Base-by-base conservation (phyloP, 768 basidiomycete genomes). In the Psilocybe azurescens region DNA sequence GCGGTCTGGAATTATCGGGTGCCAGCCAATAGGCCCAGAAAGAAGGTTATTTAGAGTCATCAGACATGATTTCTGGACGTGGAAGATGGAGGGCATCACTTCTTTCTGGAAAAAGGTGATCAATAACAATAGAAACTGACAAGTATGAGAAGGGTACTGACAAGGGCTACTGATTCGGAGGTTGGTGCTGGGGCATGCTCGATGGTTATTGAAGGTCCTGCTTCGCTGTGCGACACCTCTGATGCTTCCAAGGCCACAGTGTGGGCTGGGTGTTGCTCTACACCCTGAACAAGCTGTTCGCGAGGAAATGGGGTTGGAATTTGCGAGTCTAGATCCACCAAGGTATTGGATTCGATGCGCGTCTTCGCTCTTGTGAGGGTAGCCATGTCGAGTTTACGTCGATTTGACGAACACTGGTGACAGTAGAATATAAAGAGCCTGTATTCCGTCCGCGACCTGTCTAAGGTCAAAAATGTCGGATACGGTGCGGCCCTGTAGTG, bases 41-140 rank as follows among this genome's bases (percentile, higher is more conserved):
- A 93, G 83, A 20, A 93, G 79, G 72, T 86, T 88, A 67, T 87
- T 86, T 51, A 94, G 78, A 2, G 89, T 90, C 79, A 87, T 87
- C 28, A 94, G 69, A 71, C 90, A 93, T 16, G 90, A 90, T 61
- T 81, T 83, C 67, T 92, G 88, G 33, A 94, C 90, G 58, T 84
- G 81, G 13, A 82, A 78, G 65, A 94, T 88, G n/a, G 91, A 93
- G 8, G 89, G 85, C 66, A 89, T 77, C 38, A 92, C 76, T 65
- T 90, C 86, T 63, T 79, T 81, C 85, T 89, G 69, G 41, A 65
- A 47, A 39, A 56, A 47, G 36, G 61, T 33, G 65, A 50, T 56
- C 28, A 61, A 52, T 50, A 24, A 30, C 58, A 29, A 28, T 13
- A 18, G 20, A 0, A 44, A 38, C 16, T 63, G 65, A 36, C 67